Base-by-base conservation (phyloP, 306 rosid species). In the Pyrus pyrifolia region DNA sequence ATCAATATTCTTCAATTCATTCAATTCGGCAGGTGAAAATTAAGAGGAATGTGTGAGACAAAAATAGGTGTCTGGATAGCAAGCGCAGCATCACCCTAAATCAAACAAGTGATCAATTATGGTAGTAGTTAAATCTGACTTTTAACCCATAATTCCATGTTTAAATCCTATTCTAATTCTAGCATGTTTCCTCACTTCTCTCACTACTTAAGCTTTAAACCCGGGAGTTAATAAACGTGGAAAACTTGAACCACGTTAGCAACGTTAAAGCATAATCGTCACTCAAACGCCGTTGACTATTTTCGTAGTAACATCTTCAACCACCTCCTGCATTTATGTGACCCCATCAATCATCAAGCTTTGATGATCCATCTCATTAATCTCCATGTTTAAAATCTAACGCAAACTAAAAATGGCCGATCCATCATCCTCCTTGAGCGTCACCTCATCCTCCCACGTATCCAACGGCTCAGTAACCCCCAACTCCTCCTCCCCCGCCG, bases 391-490 rank as follows among this genome's bases (percentile, higher is more conserved):
- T 51, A 57, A 42, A 42, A 40, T 65, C 35, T 23, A 38, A 3
- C 55, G 14, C 46, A 67, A 67, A 42, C 46, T 45, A 72, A 91
- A 15, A 51, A 51, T 91, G 98, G 97, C 93, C 65, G 98, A 92
- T 76, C 97, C 95, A 31, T 89, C 98, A 4, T 85, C 97, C 11
- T 94, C 95, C 74, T 81, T 94, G 86, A 94, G 97, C 89, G 85
- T 87, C 65, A 90, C 97, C 38, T 91, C 97, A 38, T 84, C 95
- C 80, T 88, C 98, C 60, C 79, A 79, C 62, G 53, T 86, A 73
- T 86, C 98, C 27, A 94, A 90, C 88, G 92, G 86, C 53, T 90
- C 95, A 0, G 70, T 78, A 77, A 74, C 80, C 80, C 86, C 86
- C 73, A 91, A 89, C 82, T 51, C 83, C 27, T 49, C 89, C 58